Conservation (phyloP, 1,284 basidiomycete species). For the Cutaneotrichosporon mucoides region DNA sequence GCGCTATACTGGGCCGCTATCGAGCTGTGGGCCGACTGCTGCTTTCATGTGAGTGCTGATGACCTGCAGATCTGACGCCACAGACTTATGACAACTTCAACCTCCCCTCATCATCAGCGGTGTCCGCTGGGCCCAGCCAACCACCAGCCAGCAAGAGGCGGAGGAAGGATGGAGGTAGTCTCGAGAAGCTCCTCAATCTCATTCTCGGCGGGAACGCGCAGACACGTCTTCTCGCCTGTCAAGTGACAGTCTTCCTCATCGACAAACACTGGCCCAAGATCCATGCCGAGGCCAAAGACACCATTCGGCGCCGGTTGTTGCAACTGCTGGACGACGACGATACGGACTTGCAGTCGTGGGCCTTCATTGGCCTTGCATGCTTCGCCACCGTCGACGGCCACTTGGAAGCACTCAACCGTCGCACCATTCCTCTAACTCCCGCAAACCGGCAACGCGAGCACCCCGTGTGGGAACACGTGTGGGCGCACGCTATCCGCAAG, state of each 20-base stretch:
- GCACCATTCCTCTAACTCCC: conserved; percentile 21
- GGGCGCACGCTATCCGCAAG: conserved; percentile 75
- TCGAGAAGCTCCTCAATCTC: conserved; percentile 57
- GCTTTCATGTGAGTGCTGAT: conserved; percentile 57
- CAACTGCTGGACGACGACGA: conserved; percentile 65
- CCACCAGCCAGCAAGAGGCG: conserved; percentile 51
- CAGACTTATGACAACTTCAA: conserved; percentile 2
- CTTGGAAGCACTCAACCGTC: not conserved
- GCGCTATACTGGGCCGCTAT: conserved; percentile 75
- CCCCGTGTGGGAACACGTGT: conserved; percentile 66
- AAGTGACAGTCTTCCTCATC: conserved; percentile 78
- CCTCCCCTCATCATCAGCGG: not conserved
- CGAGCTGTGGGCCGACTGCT: conserved; percentile 78
- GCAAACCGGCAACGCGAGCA: conserved; percentile 7
- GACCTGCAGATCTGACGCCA: not conserved
- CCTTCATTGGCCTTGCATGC: conserved; percentile 69
- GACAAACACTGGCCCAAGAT: conserved; percentile 66
- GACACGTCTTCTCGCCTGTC: conserved; percentile 57
- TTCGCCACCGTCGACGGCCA: conserved; percentile 21
- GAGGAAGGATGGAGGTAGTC: conserved; percentile 50
- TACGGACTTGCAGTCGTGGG: conserved; percentile 67
- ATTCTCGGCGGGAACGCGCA: conserved; percentile 49
- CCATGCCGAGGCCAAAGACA: conserved; percentile 56
- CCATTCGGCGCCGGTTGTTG: conserved; percentile 58
- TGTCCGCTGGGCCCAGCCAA: not conserved